Evolutionary conservation across 768 basidiomycete genomes (phyloP).

Genomic region (Suillus decipiens): DNA sequence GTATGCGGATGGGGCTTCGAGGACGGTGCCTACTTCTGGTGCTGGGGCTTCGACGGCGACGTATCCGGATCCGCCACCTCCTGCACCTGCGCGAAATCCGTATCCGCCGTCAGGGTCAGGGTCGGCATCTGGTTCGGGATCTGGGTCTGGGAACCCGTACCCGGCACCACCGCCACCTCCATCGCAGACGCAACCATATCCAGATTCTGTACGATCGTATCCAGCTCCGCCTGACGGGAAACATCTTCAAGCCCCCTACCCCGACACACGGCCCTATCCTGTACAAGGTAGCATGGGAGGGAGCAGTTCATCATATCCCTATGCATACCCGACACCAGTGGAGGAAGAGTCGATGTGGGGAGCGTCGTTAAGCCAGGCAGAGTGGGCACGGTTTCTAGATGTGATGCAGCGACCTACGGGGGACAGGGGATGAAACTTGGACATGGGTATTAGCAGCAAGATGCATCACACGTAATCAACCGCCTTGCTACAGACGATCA

Average conservation of each 20-base stretch:
- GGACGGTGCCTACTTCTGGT: background rate
- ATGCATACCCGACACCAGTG: constrained; percentile 42
- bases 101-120: constrained; percentile 22
- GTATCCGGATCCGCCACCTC: constrained; percentile 10
- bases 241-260: background rate
- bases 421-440: constrained; percentile 21
- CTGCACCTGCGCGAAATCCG: constrained; percentile 23
- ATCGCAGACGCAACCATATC: constrained; percentile 18
- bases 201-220: background rate
- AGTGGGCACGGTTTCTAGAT: constrained; percentile 70
- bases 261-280: background rate
- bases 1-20: background rate
- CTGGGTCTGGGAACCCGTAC: constrained; percentile 29
- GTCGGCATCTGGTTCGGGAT: constrained; percentile 21
- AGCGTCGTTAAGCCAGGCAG: constrained; percentile 71
- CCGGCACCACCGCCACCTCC: constrained; percentile 14
- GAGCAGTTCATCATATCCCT: constrained; percentile 22
- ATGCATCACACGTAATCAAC: background rate
- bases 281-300: background rate
- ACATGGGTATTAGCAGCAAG: background rate
- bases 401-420: constrained; percentile 53
- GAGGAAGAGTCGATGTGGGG: constrained; percentile 76
- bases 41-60: background rate
- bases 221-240: background rate
- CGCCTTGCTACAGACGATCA: background rate